These are phyloP conservation scores for Chlamydomonas sp. DNA, from an alignment of 139 green algal genomes.

Conservation along the genomic window DNA sequence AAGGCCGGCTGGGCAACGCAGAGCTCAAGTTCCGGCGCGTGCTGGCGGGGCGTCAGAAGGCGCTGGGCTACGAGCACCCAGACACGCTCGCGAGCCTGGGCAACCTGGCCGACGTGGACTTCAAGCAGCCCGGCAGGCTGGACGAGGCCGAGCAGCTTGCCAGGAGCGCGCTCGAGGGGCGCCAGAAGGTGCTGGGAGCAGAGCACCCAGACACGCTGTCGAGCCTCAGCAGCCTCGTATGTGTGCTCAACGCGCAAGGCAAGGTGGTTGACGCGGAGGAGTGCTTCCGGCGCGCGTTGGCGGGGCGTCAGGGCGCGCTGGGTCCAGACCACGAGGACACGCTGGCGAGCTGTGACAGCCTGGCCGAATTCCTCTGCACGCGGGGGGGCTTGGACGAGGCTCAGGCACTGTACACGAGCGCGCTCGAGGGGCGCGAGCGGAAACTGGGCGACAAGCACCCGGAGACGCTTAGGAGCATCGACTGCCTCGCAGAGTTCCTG, in stretches of 20 bases:
- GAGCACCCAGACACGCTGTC: slow-evolving; percentile 8
- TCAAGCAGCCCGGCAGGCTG: background rate
- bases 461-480: slow-evolving; percentile 9
- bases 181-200: background rate
- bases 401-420: slow-evolving; percentile 9
- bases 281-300: slow-evolving; percentile 10
- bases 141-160: background rate
- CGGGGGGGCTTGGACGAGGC: background rate
- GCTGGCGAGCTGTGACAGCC: background rate
- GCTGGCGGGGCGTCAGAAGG: background rate
- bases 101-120: background rate
- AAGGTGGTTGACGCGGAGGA: background rate
- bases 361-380: slow-evolving; percentile 2
- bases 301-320: background rate
- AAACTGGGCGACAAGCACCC: slow-evolving; percentile 5
- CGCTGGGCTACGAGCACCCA: slow-evolving; percentile 16
- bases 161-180: background rate
- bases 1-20: no score
- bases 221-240: background rate
- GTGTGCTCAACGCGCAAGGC: background rate
- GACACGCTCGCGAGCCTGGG: slow-evolving; percentile 6
- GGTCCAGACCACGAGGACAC: slow-evolving; percentile 12
- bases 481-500: slow-evolving; percentile 12
- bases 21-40: background rate
- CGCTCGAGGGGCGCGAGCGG: slow-evolving; percentile 6